Base-by-base conservation (phyloP, 345 rosid species). In the Moringa oleifera region DNA sequence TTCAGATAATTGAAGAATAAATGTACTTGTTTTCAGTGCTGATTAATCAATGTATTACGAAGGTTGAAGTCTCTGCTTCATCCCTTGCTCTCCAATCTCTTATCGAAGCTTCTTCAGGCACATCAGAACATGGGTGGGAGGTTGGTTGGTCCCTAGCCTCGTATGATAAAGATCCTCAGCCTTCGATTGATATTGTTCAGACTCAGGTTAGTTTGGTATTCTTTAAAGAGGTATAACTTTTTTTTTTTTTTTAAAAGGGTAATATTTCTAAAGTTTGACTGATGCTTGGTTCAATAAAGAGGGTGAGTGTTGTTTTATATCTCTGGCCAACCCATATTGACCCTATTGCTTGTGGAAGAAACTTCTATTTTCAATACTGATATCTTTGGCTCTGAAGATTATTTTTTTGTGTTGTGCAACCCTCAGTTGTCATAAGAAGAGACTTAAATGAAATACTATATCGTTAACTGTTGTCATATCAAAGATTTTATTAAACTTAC, bases 111-210 rank as follows among this genome's bases (percentile, higher is more conserved):
- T 90, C 94, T 71, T 80, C 78, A 21, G 83, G 92, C 64, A 77
- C 83, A 45, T 49, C 59, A 49, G 91, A 83, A 65, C 83, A 83
- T 60, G 89, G 83, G 64, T 94, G 97, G 97, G 97, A 94, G 78
- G 68, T 83, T 63, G 99, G 99, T 66, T 90, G 99, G 99, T 94
- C 97, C 63, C 62, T 90, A 64, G 86, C 86, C 53, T 78, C 89
- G 19, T 67, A 76, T 22, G 79, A 73, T 57, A 73, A 62, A 58
- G 76, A 51, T 72, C 62, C 79, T 51, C 85, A 73, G 73, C 68
- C 78, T 52, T 63, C 68, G 16, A 22, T 50, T 56, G 78, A 67
- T 51, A 75, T 65, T 63, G 58, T 69, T 68, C 66, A 28, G 64
- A 75, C 63, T 13, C 74, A 74, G 81, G 85, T 67, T 23, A 47